Base-by-base conservation (phyloP, 768 basidiomycete genomes). In the Kwoniella dendrophila region DNA sequence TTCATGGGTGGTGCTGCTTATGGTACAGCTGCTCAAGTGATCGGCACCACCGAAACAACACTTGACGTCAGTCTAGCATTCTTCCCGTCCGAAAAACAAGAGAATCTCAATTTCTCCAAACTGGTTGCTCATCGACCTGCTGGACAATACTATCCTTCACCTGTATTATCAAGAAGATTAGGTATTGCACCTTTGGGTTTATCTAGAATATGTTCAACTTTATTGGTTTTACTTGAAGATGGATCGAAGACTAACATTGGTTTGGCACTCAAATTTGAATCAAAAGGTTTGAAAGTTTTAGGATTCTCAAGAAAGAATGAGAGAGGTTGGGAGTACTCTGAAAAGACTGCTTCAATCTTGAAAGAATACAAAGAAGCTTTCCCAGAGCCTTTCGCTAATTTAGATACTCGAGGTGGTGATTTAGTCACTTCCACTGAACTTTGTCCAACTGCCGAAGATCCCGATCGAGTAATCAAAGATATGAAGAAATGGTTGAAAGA, bases 1-100 rank as follows among this genome's bases (percentile, higher is more conserved):
- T 98, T 97, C 86, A 83, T 98, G 6, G 94, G 95, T 16, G 88
- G 90, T 72, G 88, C 92, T 75, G 92, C 90, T 0, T 99, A 95
- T 73, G 96, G 96, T n/a, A 88, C 90, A 2, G 92, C 95, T 14
- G 93, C 94, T 0, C 90, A 93, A 71, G 91, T 99, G 11, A 84
- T 86, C 38, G 84, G 81, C 0, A 90, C 92, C 0, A 84, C 84
- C 0, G 85, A 89, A 2, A 83, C 84, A 2, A 82, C 85, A 1
- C 80, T 98, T 12, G 88, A 91, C 10, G 89, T 98, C 49, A 80
- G 90, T 44, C 84, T 97, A 60, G 94, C 92, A 72, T 94, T 91
- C 82, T 94, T 90, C 83, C 88, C 89, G 0, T 85, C 86, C 0
- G 94, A 97, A 68, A 86, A 85, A 66, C 73, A 81, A 0, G 94